Conservation (phyloP, 1,284 basidiomycete genomes). For the Erythrobasidium hasegawianum region DNA sequence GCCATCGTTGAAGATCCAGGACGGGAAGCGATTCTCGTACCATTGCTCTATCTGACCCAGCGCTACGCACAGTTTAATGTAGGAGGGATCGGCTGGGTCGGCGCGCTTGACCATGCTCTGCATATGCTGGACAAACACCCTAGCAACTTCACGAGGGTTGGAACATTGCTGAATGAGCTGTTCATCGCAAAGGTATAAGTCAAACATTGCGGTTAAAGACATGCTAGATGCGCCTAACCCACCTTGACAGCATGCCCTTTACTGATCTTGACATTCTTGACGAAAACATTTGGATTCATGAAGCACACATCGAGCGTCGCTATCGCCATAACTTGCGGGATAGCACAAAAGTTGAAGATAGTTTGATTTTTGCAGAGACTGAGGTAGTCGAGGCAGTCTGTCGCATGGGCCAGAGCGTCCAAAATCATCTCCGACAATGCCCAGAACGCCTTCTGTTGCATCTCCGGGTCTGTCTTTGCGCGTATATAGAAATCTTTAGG, state of each 20-base stretch:
- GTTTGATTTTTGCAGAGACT: conserved; percentile 81
- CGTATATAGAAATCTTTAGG: conserved; percentile 55
- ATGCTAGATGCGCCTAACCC: conserved; percentile 44
- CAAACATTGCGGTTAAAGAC: neutral
- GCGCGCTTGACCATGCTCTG: conserved; percentile 79
- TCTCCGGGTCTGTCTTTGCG: conserved; percentile 52
- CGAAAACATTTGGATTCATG: conserved; percentile 87
- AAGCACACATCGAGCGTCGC: conserved; percentile 88
- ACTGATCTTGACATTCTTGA: conserved; percentile 89
- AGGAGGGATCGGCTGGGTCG: conserved; percentile 77
- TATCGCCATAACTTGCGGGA: conserved; percentile 93
- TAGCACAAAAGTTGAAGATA: conserved; percentile 94
- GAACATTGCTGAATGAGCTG: conserved; percentile 85
- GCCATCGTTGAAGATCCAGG: conserved; percentile 35
- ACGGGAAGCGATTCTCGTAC: conserved; percentile 59
- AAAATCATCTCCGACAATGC: conserved; percentile 83
- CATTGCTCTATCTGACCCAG: conserved; percentile 88
- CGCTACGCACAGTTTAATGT: conserved; percentile 70
- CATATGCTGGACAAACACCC: conserved; percentile 79
- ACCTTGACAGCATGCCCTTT: conserved; percentile 83
- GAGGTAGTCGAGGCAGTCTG: conserved; percentile 86
- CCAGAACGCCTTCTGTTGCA: conserved; percentile 65
- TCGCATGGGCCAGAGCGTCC: conserved; percentile 80
- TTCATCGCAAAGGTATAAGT: neutral
- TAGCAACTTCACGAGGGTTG: conserved; percentile 86